Percentiles rank a stretch among this genome's conserved stretches.
Conservation (phyloP, 306 rosid genomes). For the Purshia tridentata region DNA sequence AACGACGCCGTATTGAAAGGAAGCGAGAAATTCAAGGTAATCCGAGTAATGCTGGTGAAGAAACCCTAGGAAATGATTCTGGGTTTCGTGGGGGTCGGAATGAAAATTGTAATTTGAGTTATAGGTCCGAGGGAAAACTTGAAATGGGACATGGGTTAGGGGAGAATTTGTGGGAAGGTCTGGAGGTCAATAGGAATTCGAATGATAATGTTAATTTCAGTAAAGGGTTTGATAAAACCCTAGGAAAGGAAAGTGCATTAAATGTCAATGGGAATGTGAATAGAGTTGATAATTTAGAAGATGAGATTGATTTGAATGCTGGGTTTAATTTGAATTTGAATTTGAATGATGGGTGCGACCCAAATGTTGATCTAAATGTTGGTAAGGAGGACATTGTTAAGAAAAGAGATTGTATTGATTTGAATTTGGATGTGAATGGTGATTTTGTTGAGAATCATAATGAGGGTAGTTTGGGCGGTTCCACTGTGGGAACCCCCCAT, state of each 20-base stretch:
- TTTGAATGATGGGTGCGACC: conserved; percentile 42
- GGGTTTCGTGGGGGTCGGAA: conserved; percentile 34
- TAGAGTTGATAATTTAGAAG: conserved; percentile 34
- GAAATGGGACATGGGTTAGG: conserved; percentile 37
- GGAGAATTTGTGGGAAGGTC: conserved; percentile 27
- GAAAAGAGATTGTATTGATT: conserved; percentile 63
- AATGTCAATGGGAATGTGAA: conserved; percentile 32
- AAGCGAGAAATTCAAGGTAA: conserved; percentile 25
- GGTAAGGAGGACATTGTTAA: conserved; percentile 24
- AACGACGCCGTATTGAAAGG: conserved; percentile 51
- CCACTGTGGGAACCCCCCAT: conserved; percentile 23
- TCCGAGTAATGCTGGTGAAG: conserved; percentile 49
- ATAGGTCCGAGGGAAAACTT: conserved; percentile 25
- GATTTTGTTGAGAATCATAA: conserved; percentile 45
- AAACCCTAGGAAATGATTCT: conserved; percentile 30
- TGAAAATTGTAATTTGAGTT: conserved; percentile 27
- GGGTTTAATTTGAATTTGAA: conserved; percentile 54
- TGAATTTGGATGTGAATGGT: conserved; percentile 66
- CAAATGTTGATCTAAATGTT: conserved; percentile 18
- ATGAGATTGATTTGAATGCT: conserved; percentile 73
- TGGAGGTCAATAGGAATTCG: conserved; percentile 29
- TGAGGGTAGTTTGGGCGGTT: conserved; percentile 23
- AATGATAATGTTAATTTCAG: conserved; percentile 29
- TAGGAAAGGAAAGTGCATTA: conserved; percentile 20
- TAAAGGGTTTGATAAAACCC: conserved; percentile 28